Evolutionary conservation across 495 filamentous ascomycete genomes (phyloP), one percentile per base, ranked within the genome.

Genomic region (Aspergillus mulundensis): DNA sequence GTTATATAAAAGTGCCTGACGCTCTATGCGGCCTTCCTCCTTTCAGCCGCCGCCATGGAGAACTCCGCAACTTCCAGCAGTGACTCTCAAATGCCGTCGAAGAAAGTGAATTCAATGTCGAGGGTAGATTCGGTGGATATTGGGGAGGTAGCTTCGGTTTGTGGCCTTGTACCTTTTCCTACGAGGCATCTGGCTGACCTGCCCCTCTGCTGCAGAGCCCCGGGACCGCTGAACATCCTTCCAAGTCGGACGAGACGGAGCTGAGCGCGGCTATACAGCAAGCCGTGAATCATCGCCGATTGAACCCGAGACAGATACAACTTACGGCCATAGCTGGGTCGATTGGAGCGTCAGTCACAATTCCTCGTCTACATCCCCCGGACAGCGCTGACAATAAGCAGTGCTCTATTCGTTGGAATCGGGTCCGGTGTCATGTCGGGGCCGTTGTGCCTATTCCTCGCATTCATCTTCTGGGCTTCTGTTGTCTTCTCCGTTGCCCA

Each of bases 281-380:
- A 38, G 28, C 46, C 18, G 46, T 50, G 2, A 50, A 50, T 8
- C 46, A 50, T 15, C 46, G 46, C 21, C 46, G 30, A 11, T 38
- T 50, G 30, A 50, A 36, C 19, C 46, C 46, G 1, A 34, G 46
- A 30, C 46, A 50, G 30, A 50, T 50, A 8, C 46, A 50, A 21
- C 18, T 50, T 18, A 50, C 46, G 18, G 46, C 46, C 10, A 18
- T 50, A 10, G 46, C 46, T 36, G 46, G 46, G 10, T 50, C 46
- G 2, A 50, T 50, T 50, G 46, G 46, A 50, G 46, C 46, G 46
- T 50, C 15, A 36, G 46, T 38, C 19, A 34, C 45, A 32, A n/a
- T n/a, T 3, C 25, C 25, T 1, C 16, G 34, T 18, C 24, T 15
- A 18, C 25, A 10, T 19, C 23, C 21, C 5, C 41, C 11, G n/a